Percentiles rank a stretch among this genome's conserved stretches.
phyloP scores from a whole-genome alignment of 768 basidiomycete genomes.

The Lentinula boryana region DNA sequence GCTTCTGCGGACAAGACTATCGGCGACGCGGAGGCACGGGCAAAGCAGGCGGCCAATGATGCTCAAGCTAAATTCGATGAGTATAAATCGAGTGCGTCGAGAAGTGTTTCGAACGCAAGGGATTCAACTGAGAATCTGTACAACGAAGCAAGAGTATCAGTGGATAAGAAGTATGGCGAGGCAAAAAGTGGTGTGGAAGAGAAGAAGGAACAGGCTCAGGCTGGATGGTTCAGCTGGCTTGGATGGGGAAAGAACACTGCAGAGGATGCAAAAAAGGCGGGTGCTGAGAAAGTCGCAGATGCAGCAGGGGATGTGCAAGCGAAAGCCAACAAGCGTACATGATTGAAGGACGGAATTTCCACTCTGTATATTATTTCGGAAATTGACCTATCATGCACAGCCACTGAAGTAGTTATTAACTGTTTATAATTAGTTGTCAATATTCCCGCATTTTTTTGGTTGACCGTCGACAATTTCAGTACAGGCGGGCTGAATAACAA shows the following conservation, averaged over 20 bases:
- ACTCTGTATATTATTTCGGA: no score
- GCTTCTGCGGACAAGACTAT: constrained; percentile 4
- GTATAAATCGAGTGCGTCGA: background rate
- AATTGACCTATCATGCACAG: no score
- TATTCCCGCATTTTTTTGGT: no score
- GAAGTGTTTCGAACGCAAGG: background rate
- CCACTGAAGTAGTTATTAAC: no score
- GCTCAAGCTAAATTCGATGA: constrained; percentile 8
- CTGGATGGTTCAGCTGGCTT: constrained; percentile 16
- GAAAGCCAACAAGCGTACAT: constrained; percentile 7
- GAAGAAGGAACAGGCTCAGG: constrained; percentile 11
- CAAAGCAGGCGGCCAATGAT: constrained; percentile 6
- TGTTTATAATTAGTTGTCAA: no score
- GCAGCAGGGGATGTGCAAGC: constrained; percentile 8
- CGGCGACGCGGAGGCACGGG: constrained; percentile 3
- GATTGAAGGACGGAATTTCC: background rate
- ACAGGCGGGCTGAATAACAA: no score
- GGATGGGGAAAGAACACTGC: constrained; percentile 16
- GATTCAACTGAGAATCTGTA: constrained; percentile 8
- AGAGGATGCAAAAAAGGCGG: constrained; percentile 12
- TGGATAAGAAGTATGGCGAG: constrained; percentile 3
- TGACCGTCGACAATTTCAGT: no score
- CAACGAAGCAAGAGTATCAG: constrained; percentile 7
- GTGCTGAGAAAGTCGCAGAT: constrained; percentile 9
- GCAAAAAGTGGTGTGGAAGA: constrained; percentile 4